Base-by-base conservation (phyloP, 139 green algal species). In the Chlamydomonas asymmetrica region DNA sequence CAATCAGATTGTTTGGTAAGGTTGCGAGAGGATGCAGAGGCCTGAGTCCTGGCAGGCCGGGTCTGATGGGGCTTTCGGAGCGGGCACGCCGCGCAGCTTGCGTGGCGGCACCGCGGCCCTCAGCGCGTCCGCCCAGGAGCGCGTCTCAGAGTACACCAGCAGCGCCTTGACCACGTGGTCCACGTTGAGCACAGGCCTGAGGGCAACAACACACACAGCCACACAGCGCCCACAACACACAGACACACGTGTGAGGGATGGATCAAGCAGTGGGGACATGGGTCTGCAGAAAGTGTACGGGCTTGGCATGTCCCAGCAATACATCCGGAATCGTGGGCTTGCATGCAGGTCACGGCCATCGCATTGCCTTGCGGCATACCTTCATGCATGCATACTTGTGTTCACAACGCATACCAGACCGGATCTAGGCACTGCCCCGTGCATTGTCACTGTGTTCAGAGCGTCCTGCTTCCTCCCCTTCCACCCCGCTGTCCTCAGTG, bases 121-220 rank as follows among this genome's bases (percentile, higher is more conserved):
- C 59, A 84, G 73, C 23, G 79, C 73, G 32, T 60, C 54, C 66
- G 18, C 38, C 79, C 79, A 84, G 61, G 77, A 59, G 2, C 73
- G 66, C 3, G 57, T 73, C 34, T 62, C 64, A 39, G 40, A 62
- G 5, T 56, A 54, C 34, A 37, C 57, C 61, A 84, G 32, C 73
- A 84, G 41, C 23, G 73, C 79, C 40, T 60, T n/a, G 13, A 84
- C 79, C 63, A 84, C 79, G n/a, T 80, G 73, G 25, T 35, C 52
- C 10, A 80, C 76, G 39, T 73, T 78, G 45, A 84, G 61, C 39
- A 84, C 73, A 7, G 79, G 79, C 49, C 72, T 71, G 29, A 6
- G 41, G 67, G 16, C 43, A 20, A 32, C 61, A 7, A 43, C 40
- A n/a, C n/a, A n/a, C n/a, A n/a, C n/a, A n/a, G n/a, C n/a, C n/a